Evolutionary conservation across 345 rosid species (phyloP), one percentile per base, ranked within the genome.

Genomic region (Limnanthes douglasii): DNA sequence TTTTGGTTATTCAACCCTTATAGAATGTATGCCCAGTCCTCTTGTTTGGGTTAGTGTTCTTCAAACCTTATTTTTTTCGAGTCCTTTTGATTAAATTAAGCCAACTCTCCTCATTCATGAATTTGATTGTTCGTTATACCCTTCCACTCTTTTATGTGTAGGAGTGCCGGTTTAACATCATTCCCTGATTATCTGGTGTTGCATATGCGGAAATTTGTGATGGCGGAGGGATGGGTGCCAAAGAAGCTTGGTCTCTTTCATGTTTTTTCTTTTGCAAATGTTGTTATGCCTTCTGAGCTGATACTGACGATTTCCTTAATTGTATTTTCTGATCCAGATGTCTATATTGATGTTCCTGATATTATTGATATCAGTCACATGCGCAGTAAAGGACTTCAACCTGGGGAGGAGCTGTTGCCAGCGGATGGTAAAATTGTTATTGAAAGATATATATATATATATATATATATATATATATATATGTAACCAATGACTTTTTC

Each of bases 211-310:
- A 90, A 78, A 54, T 90, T 90, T 56, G 93, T 90, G 21, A 70
- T 90, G 93, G 96, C 77, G 50, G 93, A 48, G 12, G 98, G 98
- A 51, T 90, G 96, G 98, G 98, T 90, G 54, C 98, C 98, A 11
- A 90, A 85, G 57, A 90, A 85, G 60, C 98, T 90, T 34, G 96
- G 98, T 90, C 66, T 39, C 32, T 22, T 58, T 43, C 48, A 18
- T 30, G 20, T 41, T 50, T 31, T 8, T 32, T 18, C 39, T 26
- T 17, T 53, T 48, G 45, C 36, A 11, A 4, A 21, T 1, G 5
- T 32, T 6, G 6, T 15, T 33, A 2, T 15, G 16, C 27, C 13
- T 35, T 7, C 15, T 29, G 27, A 45, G 34, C 41, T 35, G 37
- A 18, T 37, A 32, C 42, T 58, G 11, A 38, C 35, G 24, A 26